Percentiles rank a stretch among this genome's conserved stretches.
phyloP scores from a whole-genome alignment of 768 basidiomycete species.

The Lactarius hengduanensis region DNA sequence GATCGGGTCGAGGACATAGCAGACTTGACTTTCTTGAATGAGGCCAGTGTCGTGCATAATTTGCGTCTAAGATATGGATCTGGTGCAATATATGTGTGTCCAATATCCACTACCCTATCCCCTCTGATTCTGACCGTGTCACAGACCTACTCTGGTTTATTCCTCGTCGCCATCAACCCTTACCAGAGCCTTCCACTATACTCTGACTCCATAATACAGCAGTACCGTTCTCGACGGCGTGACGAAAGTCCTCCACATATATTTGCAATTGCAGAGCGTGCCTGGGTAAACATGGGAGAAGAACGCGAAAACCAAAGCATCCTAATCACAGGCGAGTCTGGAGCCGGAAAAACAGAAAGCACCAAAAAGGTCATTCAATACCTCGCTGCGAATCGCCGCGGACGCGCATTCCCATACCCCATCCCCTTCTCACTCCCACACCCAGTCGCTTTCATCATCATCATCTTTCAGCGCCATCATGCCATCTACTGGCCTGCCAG shows the following conservation, averaged over 20 bases:
- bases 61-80: constrained; percentile 87
- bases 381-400: constrained; percentile 92
- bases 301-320: constrained; percentile 98
- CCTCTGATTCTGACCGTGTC: constrained; percentile 8
- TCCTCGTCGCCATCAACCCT: constrained; percentile 98
- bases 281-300: constrained; percentile 98
- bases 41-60: constrained; percentile 99
- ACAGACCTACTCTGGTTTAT: constrained; percentile 93
- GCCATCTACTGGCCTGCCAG: constrained; percentile 66
- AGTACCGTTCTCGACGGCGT: constrained; percentile 85
- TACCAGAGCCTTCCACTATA: constrained; percentile 92
- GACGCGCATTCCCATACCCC: constrained; percentile 60
- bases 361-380: constrained; percentile 99
- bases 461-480: constrained; percentile 51
- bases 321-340: constrained; percentile 99
- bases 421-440: constrained; percentile 59
- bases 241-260: constrained; percentile 96
- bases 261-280: constrained; percentile 94
- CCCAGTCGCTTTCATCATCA: constrained; percentile 56
- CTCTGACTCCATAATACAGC: constrained; percentile 81
- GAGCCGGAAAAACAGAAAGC: constrained; percentile 98
- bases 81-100: constrained; percentile 88
- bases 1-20: constrained; percentile 98
- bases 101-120: not conserved
- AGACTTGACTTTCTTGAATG: constrained; percentile 95